Conservation (phyloP, 1,139 yeast species). For the Scheffersomyces segobiensis region DNA sequence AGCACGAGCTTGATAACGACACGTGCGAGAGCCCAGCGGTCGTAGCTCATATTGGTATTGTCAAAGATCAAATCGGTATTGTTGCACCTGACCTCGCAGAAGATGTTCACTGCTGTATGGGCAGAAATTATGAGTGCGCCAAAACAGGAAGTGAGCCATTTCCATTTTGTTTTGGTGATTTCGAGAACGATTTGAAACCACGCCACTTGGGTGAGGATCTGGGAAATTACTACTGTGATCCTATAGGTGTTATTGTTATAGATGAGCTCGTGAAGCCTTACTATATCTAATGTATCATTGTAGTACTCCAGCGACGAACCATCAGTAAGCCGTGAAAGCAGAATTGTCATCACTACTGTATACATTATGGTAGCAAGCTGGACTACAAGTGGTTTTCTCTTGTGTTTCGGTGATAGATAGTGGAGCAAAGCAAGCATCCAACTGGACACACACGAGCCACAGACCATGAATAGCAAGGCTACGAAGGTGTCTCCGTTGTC, state of each 20-base stretch:
- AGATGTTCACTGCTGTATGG: constrained; percentile 17
- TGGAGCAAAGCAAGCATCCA: constrained; percentile 57
- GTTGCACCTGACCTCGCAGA: constrained; percentile 13
- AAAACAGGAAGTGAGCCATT: constrained; percentile 16
- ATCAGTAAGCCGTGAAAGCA: constrained; percentile 37
- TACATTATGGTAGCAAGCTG: constrained; percentile 47
- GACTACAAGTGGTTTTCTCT: constrained; percentile 49
- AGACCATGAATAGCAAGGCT: constrained; percentile 41
- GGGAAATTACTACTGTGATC: constrained; percentile 30
- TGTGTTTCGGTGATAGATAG: constrained; percentile 41
- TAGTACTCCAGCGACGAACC: constrained; percentile 36
- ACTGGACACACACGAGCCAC: constrained; percentile 44
- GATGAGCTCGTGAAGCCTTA: constrained; percentile 29
- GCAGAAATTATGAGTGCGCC: constrained; percentile 22
- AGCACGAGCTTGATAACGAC: constrained; percentile 23
- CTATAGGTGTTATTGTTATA: constrained; percentile 30
- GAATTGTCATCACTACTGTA: constrained; percentile 44
- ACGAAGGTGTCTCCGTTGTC: constrained; percentile 47
- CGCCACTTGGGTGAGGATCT: constrained; percentile 37
- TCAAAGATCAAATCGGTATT: constrained; percentile 13
- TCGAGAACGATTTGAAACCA: constrained; percentile 39
- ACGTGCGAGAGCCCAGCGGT: constrained; percentile 14
- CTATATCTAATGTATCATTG: constrained; percentile 37
- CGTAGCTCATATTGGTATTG: constrained; percentile 3
- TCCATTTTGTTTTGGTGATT: constrained; percentile 22